phyloP scores from a whole-genome alignment of 2,329 filamentous ascomycete genomes.

The Fusarium tuaranense region DNA sequence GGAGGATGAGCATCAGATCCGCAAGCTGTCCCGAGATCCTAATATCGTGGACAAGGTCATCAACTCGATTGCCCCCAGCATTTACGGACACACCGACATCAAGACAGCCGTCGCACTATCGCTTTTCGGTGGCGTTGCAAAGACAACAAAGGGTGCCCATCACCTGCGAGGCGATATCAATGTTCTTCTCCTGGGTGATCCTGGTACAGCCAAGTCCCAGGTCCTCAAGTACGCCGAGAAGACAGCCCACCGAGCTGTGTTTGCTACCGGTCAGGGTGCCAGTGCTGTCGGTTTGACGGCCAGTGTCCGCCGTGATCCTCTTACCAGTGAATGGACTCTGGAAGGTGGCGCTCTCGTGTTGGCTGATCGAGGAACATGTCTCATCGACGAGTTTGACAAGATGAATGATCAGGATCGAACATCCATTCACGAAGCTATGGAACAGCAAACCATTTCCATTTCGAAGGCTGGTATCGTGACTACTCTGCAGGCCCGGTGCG shows the following conservation, averaged over 20 bases:
- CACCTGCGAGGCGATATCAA: constrained; percentile 98
- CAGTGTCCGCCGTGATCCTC: constrained; percentile 92
- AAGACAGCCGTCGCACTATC: constrained; percentile 97
- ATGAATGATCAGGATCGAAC: constrained; percentile 99
- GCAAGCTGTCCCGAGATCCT: constrained; percentile 87
- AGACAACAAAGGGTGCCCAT: constrained; percentile 88
- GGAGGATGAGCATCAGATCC: constrained; percentile 92
- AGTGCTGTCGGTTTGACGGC: constrained; percentile 98
- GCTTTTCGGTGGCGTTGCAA: constrained; percentile 93
- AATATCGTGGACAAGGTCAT: constrained; percentile 94
- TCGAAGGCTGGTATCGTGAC: constrained; percentile 99
- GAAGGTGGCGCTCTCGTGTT: constrained; percentile 96
- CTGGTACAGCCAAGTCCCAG: constrained; percentile 97
- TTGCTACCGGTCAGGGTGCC: constrained; percentile 96
- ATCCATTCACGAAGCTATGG: constrained; percentile 99
- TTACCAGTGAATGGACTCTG: constrained; percentile 97
- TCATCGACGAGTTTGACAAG: constrained; percentile 99
- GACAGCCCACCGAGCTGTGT: constrained; percentile 95
- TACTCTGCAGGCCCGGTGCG: constrained; percentile 93
- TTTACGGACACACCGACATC: constrained; percentile 96
- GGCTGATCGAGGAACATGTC: constrained; percentile 91
- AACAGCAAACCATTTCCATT: constrained; percentile 99
- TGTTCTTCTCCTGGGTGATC: constrained; percentile 93
- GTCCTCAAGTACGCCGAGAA: constrained; percentile 98
- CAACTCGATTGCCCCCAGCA: constrained; percentile 93